These are phyloP conservation scores for Dendrocalamus sinicus DNA, from an alignment of 176 grass and related monocot species.

Conservation along the genomic window DNA sequence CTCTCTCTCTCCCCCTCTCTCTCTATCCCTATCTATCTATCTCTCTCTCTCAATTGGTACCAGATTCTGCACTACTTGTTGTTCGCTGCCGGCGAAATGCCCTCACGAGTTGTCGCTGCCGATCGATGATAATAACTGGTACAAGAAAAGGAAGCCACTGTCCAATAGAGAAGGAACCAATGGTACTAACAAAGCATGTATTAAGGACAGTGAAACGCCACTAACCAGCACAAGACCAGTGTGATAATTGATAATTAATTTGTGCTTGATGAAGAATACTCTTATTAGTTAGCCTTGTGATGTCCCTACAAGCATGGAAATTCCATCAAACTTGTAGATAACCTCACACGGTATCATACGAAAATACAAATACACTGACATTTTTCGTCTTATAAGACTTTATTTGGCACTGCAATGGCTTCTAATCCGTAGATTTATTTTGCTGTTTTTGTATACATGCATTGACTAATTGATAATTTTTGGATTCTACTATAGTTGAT, in stretches of 20 bases:
- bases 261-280: neutral
- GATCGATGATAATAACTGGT: neutral
- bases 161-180: neutral
- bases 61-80: neutral
- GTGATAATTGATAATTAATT: neutral
- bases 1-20: no score
- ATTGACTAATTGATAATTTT: no score
- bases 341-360: no score
- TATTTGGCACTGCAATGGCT: no score
- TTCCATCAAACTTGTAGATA: no score
- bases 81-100: neutral
- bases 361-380: no score
- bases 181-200: neutral
- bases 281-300: neutral
- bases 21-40: no score
- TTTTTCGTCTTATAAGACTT: no score
- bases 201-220: conserved; percentile 29
- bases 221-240: neutral
- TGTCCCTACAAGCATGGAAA: no score
- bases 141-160: neutral
- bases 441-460: no score
- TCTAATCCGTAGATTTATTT: no score
- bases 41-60: neutral
- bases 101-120: neutral
- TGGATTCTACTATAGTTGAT: no score